Percentiles rank a stretch among this genome's conserved stretches.
Conservation (phyloP, 306 rosid genomes). For the Cucumis cinereus region DNA sequence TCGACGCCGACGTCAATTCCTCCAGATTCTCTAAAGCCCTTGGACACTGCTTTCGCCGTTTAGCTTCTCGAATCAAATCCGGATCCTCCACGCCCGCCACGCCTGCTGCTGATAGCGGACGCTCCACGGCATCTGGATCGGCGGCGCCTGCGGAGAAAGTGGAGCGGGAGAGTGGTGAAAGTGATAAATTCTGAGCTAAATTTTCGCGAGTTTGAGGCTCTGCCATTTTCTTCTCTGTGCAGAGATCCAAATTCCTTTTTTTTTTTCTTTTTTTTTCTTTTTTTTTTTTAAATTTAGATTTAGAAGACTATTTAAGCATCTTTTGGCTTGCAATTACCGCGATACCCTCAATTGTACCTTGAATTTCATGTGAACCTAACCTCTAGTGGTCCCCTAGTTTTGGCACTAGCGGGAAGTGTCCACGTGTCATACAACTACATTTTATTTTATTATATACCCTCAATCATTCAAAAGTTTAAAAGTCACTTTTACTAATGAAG, state of each 20-base stretch:
- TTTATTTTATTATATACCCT: not conserved
- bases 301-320: slow-evolving; percentile 1
- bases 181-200: slow-evolving; percentile 1
- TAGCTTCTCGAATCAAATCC: slow-evolving; percentile 16
- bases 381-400: not conserved
- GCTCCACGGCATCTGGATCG: slow-evolving; percentile 3
- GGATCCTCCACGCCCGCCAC: not conserved
- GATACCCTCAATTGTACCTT: not conserved
- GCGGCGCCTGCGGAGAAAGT: not conserved
- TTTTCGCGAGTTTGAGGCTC: slow-evolving; percentile 8
- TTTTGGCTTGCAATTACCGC: not conserved
- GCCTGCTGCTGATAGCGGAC: not conserved
- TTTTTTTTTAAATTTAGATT: not conserved
- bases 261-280: not conserved
- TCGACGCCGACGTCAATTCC: slow-evolving; percentile 11
- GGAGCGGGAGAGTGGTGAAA: not conserved
- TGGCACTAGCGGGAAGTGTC: not conserved
- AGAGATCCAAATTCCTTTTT: not conserved
- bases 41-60: slow-evolving; percentile 29
- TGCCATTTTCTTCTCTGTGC: not conserved
- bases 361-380: not conserved
- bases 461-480: not conserved
- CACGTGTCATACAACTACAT: not conserved
- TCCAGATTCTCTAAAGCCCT: slow-evolving; percentile 22
- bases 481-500: no score